Evolutionary conservation across 345 rosid genomes (phyloP).

Genomic region (Garcia nutans): DNA sequence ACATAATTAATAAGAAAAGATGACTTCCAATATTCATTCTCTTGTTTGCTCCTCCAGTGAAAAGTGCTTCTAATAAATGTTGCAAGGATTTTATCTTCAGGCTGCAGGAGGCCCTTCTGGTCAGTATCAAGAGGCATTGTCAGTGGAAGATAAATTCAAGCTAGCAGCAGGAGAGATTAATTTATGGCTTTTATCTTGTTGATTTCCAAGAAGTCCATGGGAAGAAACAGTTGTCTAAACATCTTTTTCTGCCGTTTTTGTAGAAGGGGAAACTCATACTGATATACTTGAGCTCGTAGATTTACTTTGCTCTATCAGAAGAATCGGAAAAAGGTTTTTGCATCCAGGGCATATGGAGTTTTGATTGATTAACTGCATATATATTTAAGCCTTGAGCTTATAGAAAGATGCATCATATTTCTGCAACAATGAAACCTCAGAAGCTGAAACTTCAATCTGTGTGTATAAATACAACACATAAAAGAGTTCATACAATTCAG

Average conservation of each 20-base stretch:
- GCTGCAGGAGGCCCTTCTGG: slow-evolving; percentile 27
- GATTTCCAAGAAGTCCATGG: background rate
- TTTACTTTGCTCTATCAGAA: background rate
- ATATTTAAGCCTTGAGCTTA: too few species aligned
- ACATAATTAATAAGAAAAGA: too few species aligned
- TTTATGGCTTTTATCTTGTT: slow-evolving; percentile 42
- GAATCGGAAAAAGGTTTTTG: background rate
- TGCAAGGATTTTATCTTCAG: slow-evolving; percentile 14
- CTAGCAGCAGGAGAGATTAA: slow-evolving; percentile 55
- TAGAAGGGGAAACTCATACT: background rate
- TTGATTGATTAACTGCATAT: too few species aligned
- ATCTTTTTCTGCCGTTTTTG: background rate
- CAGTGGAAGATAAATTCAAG: slow-evolving; percentile 49
- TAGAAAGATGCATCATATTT: too few species aligned
- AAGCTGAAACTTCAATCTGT: too few species aligned
- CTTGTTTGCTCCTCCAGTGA: background rate
- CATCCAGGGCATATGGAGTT: background rate
- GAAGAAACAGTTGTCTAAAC: background rate
- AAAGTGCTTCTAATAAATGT: background rate
- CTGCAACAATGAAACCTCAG: too few species aligned
- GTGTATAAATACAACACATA: too few species aligned
- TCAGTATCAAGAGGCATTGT: slow-evolving; percentile 33
- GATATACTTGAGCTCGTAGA: background rate
- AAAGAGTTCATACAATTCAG: too few species aligned
- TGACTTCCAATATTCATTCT: background rate